Base-by-base conservation (phyloP, 2,329 filamentous ascomycete genomes). In the Fusarium buharicum region DNA sequence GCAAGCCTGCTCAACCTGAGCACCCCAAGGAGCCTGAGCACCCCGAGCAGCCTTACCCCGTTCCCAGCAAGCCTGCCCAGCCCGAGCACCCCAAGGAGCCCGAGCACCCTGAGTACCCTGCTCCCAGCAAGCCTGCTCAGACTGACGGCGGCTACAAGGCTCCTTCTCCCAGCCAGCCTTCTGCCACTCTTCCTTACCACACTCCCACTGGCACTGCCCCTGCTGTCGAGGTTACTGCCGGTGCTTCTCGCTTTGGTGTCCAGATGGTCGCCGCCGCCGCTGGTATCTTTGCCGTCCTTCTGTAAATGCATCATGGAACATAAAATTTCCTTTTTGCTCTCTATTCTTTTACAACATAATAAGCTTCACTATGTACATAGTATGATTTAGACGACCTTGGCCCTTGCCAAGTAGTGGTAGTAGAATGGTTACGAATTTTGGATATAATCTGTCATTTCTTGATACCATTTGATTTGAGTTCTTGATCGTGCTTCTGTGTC, bases 201-300 rank as follows among this genome's bases (percentile, higher is more conserved):
- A 24, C 51, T 30, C 62, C 69, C 39, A 64, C 65, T 37, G 61
- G 54, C 40, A 54, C 62, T 17, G 45, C 62, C 33, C 57, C 68
- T 40, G 64, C 67, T 38, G 55, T 66, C 20, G 47, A 57, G 51
- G 65, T 73, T 43, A 74, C 70, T 41, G 70, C 69, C 41, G 75
- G 70, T 49, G 75, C 74, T 47, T 73, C 68, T 51, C 75, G 72
- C 55, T 57, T 76, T 36, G 69, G 70, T 59, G 51, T 73, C 40
- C 67, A 70, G 59, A 54, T 71, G 47, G 67, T 69, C 41, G 72
- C 70, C 45, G 73, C 67, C 39, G 72, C 72, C 17, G 73, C 68
- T 28, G 75, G 71, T 68, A 54, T 75, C 41, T 70, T 70, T 41
- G 74, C 68, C 33, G 48, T 76, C 62, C 67, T 76, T 47, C 64